These are phyloP conservation scores for Curvularia eragrostidis DNA, from an alignment of 2,329 filamentous ascomycete genomes.

Conservation along the genomic window DNA sequence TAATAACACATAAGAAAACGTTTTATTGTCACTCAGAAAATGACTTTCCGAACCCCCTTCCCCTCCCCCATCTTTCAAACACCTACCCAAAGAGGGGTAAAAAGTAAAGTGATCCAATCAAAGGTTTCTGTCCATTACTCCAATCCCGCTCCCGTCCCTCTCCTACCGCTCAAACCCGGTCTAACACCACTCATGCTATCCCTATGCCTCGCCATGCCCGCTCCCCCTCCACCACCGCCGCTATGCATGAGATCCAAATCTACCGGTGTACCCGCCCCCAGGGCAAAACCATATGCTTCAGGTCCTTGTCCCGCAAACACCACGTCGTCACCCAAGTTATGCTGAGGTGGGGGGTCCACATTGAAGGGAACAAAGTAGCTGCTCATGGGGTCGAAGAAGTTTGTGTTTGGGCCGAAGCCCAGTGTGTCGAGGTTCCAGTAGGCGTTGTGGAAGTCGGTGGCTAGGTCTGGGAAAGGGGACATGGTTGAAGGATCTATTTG, in stretches of 20 bases:
- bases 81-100: no score
- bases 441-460: constrained; percentile 38
- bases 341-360: constrained; percentile 70
- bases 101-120: no score
- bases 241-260: constrained; percentile 25
- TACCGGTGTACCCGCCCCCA: constrained; percentile 18
- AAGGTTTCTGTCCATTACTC: constrained; percentile 3
- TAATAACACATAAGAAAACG: neutral
- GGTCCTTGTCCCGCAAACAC: constrained; percentile 29
- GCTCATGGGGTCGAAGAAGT: constrained; percentile 57
- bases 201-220: constrained; percentile 1
- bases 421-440: constrained; percentile 48
- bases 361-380: constrained; percentile 96
- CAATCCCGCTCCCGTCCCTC: constrained; percentile 14
- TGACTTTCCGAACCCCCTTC: no score
- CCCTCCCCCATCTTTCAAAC: no score
- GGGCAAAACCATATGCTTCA: constrained; percentile 20
- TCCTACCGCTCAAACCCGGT: constrained; percentile 1
- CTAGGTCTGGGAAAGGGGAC: constrained; percentile 44
- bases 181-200: constrained; percentile 10
- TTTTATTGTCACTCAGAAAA: no score
- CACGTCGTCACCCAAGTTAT: constrained; percentile 47
- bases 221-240: neutral
- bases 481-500: constrained; percentile 32
- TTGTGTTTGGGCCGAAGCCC: constrained; percentile 30